phyloP scores from a whole-genome alignment of 148 eudicot species.

The Vaccinium vitisidaea region DNA sequence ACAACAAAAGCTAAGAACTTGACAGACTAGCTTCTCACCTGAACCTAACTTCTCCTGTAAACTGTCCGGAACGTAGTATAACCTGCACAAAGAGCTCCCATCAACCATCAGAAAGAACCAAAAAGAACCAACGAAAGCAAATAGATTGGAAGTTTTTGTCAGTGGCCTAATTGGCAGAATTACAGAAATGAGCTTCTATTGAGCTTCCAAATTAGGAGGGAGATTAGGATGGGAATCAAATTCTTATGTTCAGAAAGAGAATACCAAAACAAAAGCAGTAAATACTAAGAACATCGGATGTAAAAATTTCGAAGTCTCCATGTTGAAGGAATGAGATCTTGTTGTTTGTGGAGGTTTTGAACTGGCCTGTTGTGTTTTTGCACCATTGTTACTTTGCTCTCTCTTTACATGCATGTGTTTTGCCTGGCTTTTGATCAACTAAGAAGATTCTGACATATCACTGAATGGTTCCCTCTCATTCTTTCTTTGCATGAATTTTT shows the following conservation, averaged over 20 bases:
- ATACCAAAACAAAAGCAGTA: background rate
- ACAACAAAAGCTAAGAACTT: background rate
- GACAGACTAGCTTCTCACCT: constrained; percentile 45
- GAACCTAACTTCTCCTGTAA: constrained; percentile 82
- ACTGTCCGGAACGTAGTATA: constrained; percentile 66
- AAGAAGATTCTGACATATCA: background rate
- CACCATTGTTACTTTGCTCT: background rate
- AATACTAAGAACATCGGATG: background rate
- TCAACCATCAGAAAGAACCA: constrained; percentile 9
- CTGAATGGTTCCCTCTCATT: constrained; percentile 1
- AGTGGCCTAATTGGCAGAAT: background rate
- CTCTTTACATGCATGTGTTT: background rate
- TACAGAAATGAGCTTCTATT: background rate
- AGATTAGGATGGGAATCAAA: background rate
- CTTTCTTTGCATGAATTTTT: background rate
- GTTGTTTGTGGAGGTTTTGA: background rate
- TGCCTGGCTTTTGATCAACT: background rate
- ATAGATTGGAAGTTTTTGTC: no score
- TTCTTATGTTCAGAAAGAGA: background rate
- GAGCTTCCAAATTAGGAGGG: background rate
- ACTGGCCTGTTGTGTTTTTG: background rate
- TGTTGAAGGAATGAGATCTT: background rate
- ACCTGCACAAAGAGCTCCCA: constrained; percentile 45
- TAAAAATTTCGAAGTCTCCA: background rate
- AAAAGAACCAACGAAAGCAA: background rate